Evolutionary conservation across 2,329 filamentous ascomycete species (phyloP), one percentile per base, ranked within the genome.

Genomic region (Pseudogymnoascus sp.): DNA sequence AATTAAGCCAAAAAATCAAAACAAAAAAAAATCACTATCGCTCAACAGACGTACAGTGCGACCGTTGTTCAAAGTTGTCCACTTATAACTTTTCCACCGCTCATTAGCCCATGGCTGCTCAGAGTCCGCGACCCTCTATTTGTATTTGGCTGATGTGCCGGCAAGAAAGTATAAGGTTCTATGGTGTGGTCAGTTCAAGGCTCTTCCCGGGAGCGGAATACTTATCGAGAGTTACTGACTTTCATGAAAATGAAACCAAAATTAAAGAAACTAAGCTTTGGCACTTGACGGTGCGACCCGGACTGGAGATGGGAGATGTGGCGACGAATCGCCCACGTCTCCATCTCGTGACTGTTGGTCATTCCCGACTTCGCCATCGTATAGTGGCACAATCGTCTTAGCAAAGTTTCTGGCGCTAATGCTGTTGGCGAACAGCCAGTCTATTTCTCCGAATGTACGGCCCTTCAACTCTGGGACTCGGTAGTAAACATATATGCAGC

Each of bases 371-470:
- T 56, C 50, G 29, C n/a, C 16, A 56, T 56, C 50, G 50, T 33
- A 56, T 13, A 56, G 50, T 33, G 50, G 50, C 29, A 56, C 50
- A 33, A 8, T 3, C 4, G 72, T 73, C 1, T 7, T 69, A 7
- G 68, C 63, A 61, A 74, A 78, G 10, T 76, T 74, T 26, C 75
- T 67, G 21, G 76, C 75, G 47, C 70, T 68, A 11, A 93, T 78
- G 1, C 82, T 79, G 65, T 84, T 81, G 77, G 96, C 90, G 70
- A 96, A 96, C 59, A 96, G 79, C 59, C 96, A 71, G 73, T 96
- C 91, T 63, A 96, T 78, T 75, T 96, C 92, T 6, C 91, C 92
- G 71, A 93, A 96, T 0, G 89, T 89, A 44, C 91, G 85, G 8
- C 90, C 92, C 3, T 79, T 79, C 0, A 92, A 91, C 73, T 96